Evolutionary conservation across 2,329 filamentous ascomycete genomes (phyloP), one percentile per base, ranked within the genome.

Genomic region (Xenosphaeropsis pyriputrescens): DNA sequence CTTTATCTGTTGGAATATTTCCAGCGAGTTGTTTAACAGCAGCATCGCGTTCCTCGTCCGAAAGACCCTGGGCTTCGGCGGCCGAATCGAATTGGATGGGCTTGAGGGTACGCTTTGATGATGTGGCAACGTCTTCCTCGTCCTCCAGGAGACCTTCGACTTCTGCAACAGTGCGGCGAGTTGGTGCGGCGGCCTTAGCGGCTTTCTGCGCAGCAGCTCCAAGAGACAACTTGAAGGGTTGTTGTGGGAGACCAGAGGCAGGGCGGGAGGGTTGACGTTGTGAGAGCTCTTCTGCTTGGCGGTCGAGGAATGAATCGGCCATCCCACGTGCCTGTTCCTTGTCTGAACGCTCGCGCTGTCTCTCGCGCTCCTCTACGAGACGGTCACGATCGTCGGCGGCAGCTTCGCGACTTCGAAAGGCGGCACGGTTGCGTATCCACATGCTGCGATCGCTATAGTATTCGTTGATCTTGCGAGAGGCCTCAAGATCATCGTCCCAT

Each of bases 91-190:
- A 85, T 52, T 85, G 79, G 56, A 91, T 88, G 3, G 85, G 83
- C 29, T 91, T 70, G 37, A 93, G 76, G 41, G 79, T 80, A 6
- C 85, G 75, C 58, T 79, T 84, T 5, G 73, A 72, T 16, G 71
- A 70, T 36, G 68, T 64, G 36, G 81, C 73, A n/a, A 65, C 65
- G 44, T 91, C 83, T 53, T 96, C 91, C 58, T 96, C 91, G 58
- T 96, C 88, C 61, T 96, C 91, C 46, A 98, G 67, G 1, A 98
- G 67, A 22, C 85, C 85, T 64, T 96, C 91, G 39, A 98, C 85
- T 55, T 98, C 91, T 40, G 86, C 86, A 43, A 93, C 79, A 0
- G 85, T 93, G 43, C 86, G 80, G 42, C 84, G 73, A 12, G 67
- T 67, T 1, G 62, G 61, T 31, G 65, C 65, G 14, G 63, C 61